Evolutionary conservation across 192 early-diverging fungal species (phyloP).

Genomic region (Umbelopsis sp.): DNA sequence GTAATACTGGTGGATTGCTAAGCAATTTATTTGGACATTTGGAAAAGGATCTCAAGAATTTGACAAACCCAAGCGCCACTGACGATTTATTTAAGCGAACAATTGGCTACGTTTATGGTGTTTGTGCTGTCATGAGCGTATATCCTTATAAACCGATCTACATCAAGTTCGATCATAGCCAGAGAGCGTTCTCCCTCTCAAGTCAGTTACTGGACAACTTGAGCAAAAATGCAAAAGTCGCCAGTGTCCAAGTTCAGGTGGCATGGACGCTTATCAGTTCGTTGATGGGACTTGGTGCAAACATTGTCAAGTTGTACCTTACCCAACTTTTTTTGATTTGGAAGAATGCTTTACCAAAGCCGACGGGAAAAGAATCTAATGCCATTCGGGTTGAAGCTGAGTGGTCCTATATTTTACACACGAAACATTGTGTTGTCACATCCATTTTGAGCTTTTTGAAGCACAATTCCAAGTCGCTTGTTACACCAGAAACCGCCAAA

Average conservation of each 20-base stretch:
- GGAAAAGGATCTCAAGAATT: conserved; percentile 68
- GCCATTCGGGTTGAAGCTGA: conserved; percentile 62
- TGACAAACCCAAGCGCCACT: conserved; percentile 55
- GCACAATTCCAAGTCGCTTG: conserved; percentile 66
- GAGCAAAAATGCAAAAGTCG: conserved; percentile 63
- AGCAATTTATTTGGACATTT: conserved; percentile 66
- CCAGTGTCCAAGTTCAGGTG: conserved; percentile 67
- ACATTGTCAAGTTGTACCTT: conserved; percentile 79
- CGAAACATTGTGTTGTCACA: conserved; percentile 67
- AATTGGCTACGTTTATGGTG: conserved; percentile 63
- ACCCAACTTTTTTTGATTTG: conserved; percentile 78
- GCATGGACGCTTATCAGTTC: conserved; percentile 80
- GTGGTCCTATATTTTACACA: conserved; percentile 61
- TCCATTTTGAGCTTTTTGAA: conserved; percentile 73
- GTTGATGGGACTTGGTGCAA: conserved; percentile 77
- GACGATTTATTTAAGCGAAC: conserved; percentile 52
- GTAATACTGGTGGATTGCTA: conserved; percentile 64
- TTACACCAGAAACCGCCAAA: conserved; percentile 77
- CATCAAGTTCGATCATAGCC: conserved; percentile 77
- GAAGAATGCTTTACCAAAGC: conserved; percentile 80
- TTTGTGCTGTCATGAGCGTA: conserved; percentile 71
- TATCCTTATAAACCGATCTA: conserved; percentile 67
- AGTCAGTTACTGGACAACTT: conserved; percentile 71
- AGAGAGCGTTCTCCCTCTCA: conserved; percentile 77
- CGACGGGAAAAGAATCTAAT: conserved; percentile 65